Base-by-base conservation (phyloP, 2,329 filamentous ascomycete species). In the Talaromyces sp. region DNA sequence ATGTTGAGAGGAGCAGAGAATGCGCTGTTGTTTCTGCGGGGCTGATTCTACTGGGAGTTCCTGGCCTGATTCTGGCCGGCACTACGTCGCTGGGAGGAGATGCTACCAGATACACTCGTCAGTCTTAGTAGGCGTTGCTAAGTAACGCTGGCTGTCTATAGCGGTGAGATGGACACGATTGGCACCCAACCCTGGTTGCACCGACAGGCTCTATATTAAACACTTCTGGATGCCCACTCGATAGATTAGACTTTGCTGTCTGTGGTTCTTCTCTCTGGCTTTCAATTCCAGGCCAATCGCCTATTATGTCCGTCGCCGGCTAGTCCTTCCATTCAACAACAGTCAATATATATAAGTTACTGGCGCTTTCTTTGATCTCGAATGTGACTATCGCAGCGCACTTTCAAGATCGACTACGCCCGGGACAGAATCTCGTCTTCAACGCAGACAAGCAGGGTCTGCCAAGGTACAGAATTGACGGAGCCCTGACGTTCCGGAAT, bases 271-370 rank as follows among this genome's bases (percentile, higher is more conserved):
- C 10, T 10, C 16, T 24, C 27, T 43, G 13, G 54, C 54, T 19
- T 43, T 31, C 35, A 35, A 11, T 63, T 63, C 61, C 61, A 56
- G 61, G 35, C 61, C 61, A 63, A 63, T 63, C 61, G 61, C 52
- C 61, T 63, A 57, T 5, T 37, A 43, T 63, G 35, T n/a, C 39
- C 31, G 27, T 22, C 24, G 27, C 54, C 11, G 35, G 13, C 33
- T 27, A 58, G 54, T 24, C 19, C 3, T 13, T 8, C 4, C 11
- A 45, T 9, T 45, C 43, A 22, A 24, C 45, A 16, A 27, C n/a
- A 24, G 43, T 6, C 10, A 24, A 10, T 3, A 24, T 3, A 45
- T 13, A 22, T 22, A 22, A 22, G 22, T 22, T 22, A 45, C 9
- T 3, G 9, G 35, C 35, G 13, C 27, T 31, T 31, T 31, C 27